These are phyloP conservation scores for Wickerhamiella infanticola DNA, from an alignment of 1,139 yeast genomes.

Conservation along the genomic window DNA sequence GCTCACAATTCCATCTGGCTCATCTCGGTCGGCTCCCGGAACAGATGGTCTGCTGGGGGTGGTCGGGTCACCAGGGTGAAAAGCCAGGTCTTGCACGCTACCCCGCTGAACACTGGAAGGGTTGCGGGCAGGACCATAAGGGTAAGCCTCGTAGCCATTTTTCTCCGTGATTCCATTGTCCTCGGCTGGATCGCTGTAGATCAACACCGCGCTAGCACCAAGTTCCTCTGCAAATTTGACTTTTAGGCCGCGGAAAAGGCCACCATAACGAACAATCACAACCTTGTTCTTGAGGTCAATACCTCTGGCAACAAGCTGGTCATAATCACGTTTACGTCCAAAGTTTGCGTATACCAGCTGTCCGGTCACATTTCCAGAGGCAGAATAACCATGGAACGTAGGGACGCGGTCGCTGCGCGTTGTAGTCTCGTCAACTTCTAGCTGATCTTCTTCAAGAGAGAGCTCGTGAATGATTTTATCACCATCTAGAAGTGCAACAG, in stretches of 20 bases:
- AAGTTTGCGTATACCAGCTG: conserved; percentile 44
- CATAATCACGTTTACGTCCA: conserved; percentile 43
- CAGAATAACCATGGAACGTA: conserved; percentile 55
- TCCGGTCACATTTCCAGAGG: conserved; percentile 49
- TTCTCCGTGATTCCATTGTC: conserved; percentile 35
- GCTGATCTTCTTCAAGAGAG: conserved; percentile 40
- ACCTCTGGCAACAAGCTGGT: conserved; percentile 29
- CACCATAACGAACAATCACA: conserved; percentile 46
- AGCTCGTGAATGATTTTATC: conserved; percentile 5
- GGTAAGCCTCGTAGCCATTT: conserved; percentile 43
- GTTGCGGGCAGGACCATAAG: conserved; percentile 53
- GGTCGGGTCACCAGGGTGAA: conserved; percentile 73
- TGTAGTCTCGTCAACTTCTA: conserved; percentile 59
- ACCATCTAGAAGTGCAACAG: conserved; percentile 30
- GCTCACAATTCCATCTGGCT: conserved; percentile 38
- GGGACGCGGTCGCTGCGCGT: conserved; percentile 34
- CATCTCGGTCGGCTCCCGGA: conserved; percentile 31
- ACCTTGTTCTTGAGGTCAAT: conserved; percentile 38
- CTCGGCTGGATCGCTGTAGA: conserved; percentile 55
- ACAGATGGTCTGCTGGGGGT: conserved; percentile 73
- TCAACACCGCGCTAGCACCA: conserved; percentile 45
- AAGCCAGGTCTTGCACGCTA: conserved; percentile 62
- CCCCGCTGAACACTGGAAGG: conserved; percentile 67
- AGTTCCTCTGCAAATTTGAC: conserved; percentile 51
- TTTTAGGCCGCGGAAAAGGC: conserved; percentile 47